phyloP scores from a whole-genome alignment of 1,284 basidiomycete genomes.

The Anthracocystis walkeri region DNA sequence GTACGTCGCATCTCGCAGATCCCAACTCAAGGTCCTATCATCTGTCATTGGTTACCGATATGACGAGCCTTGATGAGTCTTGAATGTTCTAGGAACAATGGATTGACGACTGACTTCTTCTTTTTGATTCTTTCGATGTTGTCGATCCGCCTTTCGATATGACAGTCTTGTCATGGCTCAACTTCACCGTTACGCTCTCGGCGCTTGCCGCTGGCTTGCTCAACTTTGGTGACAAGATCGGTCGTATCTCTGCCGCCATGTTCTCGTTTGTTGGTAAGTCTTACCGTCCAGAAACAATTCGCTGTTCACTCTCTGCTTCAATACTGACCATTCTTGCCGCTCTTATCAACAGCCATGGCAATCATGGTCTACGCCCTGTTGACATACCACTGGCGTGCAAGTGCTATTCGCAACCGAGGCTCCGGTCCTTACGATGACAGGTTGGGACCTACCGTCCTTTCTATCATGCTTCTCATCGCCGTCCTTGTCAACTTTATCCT shows the following conservation, averaged over 20 bases:
- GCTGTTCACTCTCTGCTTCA: neutral
- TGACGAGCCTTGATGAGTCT: too few relatives aligned
- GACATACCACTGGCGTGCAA: constrained; percentile 95
- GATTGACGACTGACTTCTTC: neutral
- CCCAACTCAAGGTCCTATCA: neutral
- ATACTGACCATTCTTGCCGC: neutral
- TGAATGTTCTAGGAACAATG: neutral
- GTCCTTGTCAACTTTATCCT: constrained; percentile 69
- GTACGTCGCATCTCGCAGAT: constrained; percentile 37
- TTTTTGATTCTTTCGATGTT: neutral
- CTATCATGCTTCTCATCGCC: constrained; percentile 67
- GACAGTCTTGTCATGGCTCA: constrained; percentile 69
- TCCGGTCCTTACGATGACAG: constrained; percentile 97
- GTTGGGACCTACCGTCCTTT: constrained; percentile 72
- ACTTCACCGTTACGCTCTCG: constrained; percentile 69
- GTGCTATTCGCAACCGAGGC: constrained; percentile 89
- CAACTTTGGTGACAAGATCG: constrained; percentile 74
- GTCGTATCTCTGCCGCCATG: constrained; percentile 90
- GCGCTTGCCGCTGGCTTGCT: constrained; percentile 68
- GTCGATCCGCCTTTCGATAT: too few relatives aligned
- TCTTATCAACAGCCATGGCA: constrained; percentile 79
- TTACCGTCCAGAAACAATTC: neutral
- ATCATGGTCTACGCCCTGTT: constrained; percentile 96
- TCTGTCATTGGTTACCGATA: too few relatives aligned
- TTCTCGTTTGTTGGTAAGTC: constrained; percentile 87